A percentile compares a stretch with the other conserved stretches of the same genome.
Conservation (phyloP, 345 rosid species). For the Dipteronia sinensis region DNA sequence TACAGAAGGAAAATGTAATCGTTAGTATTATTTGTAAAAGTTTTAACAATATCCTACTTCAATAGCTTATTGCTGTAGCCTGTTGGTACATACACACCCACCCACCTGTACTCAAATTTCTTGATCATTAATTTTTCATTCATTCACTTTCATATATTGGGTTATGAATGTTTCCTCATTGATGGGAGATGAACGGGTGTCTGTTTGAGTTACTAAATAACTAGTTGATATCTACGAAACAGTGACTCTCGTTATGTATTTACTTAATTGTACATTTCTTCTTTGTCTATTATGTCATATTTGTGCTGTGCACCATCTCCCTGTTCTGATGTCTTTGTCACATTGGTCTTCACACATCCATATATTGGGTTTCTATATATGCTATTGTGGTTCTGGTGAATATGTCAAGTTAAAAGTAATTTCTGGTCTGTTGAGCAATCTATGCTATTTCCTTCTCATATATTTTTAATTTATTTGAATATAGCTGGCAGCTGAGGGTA, state of each 20-base stretch:
- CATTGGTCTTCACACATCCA: neutral
- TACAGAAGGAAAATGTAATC: too few species aligned
- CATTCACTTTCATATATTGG: too few species aligned
- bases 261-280: neutral
- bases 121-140: too few species aligned
- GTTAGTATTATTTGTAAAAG: too few species aligned
- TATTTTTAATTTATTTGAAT: neutral
- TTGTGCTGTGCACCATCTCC: neutral
- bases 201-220: too few species aligned
- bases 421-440: neutral
- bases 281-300: neutral
- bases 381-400: neutral
- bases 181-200: too few species aligned
- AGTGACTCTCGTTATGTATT: neutral
- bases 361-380: constrained; percentile 7
- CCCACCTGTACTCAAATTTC: too few species aligned
- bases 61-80: too few species aligned
- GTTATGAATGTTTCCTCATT: too few species aligned
- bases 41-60: too few species aligned
- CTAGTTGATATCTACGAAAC: neutral
- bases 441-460: neutral
- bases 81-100: too few species aligned
- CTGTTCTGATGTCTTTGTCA: neutral
- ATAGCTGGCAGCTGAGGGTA: neutral
- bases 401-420: constrained; percentile 2